Conservation (phyloP, 257 asterid genomes). For the Solanum okadae region DNA sequence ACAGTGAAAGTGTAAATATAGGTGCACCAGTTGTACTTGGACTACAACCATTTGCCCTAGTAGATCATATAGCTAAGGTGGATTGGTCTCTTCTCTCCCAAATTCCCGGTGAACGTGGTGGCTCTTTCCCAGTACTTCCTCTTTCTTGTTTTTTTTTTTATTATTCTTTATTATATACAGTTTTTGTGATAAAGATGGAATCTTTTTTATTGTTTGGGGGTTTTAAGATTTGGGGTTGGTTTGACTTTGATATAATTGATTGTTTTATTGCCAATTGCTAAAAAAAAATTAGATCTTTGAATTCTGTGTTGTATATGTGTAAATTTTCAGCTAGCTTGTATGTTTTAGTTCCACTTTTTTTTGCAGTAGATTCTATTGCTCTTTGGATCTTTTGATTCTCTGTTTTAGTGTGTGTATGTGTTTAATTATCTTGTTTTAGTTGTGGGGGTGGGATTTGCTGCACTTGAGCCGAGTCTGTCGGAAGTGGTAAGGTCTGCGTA, state of each 20-base stretch:
- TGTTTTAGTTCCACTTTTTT: not conserved
- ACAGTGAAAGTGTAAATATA: not conserved
- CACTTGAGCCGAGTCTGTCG: not conserved
- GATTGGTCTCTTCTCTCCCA: conserved; percentile 84
- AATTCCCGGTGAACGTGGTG: conserved; percentile 86
- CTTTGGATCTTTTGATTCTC: not conserved
- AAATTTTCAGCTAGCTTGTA: not conserved
- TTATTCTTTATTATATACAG: not conserved
- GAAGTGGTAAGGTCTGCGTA: not conserved
- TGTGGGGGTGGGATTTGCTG: not conserved
- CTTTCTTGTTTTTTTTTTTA: not conserved
- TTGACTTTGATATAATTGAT: not conserved
- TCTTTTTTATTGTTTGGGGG: not conserved
- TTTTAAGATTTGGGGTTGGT: not conserved
- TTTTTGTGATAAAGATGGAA: not conserved
- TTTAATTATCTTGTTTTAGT: not conserved
- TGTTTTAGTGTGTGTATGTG: not conserved
- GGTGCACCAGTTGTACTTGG: conserved; percentile 66
- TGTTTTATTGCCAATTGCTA: not conserved
- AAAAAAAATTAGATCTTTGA: not conserved
- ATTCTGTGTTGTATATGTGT: not conserved
- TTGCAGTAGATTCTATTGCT: not conserved
- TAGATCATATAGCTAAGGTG: conserved; percentile 82
- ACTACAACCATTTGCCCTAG: conserved; percentile 80
- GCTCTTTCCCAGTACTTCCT: conserved; percentile 73